These are phyloP conservation scores for Chalaropsis ovoidea DNA, from an alignment of 2,329 filamentous ascomycete genomes.

Conservation along the genomic window DNA sequence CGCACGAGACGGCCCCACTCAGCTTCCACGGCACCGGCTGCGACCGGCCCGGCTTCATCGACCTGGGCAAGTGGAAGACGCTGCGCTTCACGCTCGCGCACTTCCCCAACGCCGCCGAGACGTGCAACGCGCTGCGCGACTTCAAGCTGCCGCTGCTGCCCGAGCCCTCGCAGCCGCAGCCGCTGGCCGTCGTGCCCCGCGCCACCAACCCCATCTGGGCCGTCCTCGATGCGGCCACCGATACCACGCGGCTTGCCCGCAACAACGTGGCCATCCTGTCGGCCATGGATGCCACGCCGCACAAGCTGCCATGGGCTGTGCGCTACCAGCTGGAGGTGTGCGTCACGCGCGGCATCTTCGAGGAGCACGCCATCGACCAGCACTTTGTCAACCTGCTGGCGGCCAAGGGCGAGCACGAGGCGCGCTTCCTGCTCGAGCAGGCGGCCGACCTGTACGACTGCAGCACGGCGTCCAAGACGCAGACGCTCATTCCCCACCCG, in stretches of 20 bases:
- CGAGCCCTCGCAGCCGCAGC: constrained; percentile 6
- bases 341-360: constrained; percentile 66
- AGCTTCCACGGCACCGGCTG: constrained; percentile 35
- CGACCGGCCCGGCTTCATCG: constrained; percentile 34
- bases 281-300: constrained; percentile 2
- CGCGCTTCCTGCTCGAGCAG: constrained; percentile 61
- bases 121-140: constrained; percentile 52
- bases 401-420: constrained; percentile 38
- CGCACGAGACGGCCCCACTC: constrained; percentile 30
- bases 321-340: constrained; percentile 91
- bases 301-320: constrained; percentile 54
- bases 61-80: constrained; percentile 49
- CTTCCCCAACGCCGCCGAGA: constrained; percentile 29
- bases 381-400: constrained; percentile 58
- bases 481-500: constrained; percentile 52
- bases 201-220: constrained; percentile 17
- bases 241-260: background rate
- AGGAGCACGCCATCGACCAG: constrained; percentile 60
- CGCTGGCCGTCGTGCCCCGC: constrained; percentile 8
- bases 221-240: constrained; percentile 7
- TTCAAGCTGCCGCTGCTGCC: constrained; percentile 44
- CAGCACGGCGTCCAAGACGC: constrained; percentile 35
- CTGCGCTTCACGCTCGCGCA: constrained; percentile 40
- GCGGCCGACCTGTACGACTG: constrained; percentile 43
- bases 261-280: constrained; percentile 17